Evolutionary conservation across 331 rosid species (phyloP).

Genomic region (Prunus yedoensis): DNA sequence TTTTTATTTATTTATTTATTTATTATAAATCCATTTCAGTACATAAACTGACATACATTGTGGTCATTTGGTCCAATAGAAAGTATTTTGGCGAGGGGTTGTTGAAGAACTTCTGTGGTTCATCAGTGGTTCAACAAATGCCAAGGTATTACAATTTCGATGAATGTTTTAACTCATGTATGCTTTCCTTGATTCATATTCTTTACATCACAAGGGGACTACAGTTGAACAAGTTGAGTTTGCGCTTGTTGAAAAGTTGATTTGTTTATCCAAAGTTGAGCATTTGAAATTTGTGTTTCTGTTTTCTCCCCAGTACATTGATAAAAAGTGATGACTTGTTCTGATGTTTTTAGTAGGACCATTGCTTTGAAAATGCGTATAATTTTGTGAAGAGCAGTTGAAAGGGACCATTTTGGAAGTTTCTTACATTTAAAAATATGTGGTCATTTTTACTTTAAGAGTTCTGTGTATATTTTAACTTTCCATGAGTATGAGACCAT

Average conservation of each 20-base stretch:
- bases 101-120: conserved; percentile 99
- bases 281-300: not conserved
- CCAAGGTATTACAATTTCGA: conserved; percentile 60
- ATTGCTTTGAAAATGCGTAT: not conserved
- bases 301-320: not conserved
- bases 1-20: not conserved
- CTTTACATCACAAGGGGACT: not conserved
- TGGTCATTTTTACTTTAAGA: not conserved
- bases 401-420: not conserved
- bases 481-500: not conserved
- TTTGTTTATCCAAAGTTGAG: not conserved
- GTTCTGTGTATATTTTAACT: not conserved
- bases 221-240: not conserved
- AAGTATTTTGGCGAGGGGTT: conserved; percentile 96
- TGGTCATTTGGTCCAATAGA: conserved; percentile 55
- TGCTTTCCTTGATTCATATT: not conserved
- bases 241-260: not conserved
- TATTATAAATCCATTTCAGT: not conserved
- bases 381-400: not conserved
- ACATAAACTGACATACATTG: conserved; percentile 35
- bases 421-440: not conserved
- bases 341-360: not conserved
- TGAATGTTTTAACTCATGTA: not conserved
- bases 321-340: not conserved
- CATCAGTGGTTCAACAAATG: conserved; percentile 94